A percentile compares a stretch with the other conserved stretches of the same genome.
Conservation (phyloP, 2,329 filamentous ascomycete genomes). For the Thelonectria olida region DNA sequence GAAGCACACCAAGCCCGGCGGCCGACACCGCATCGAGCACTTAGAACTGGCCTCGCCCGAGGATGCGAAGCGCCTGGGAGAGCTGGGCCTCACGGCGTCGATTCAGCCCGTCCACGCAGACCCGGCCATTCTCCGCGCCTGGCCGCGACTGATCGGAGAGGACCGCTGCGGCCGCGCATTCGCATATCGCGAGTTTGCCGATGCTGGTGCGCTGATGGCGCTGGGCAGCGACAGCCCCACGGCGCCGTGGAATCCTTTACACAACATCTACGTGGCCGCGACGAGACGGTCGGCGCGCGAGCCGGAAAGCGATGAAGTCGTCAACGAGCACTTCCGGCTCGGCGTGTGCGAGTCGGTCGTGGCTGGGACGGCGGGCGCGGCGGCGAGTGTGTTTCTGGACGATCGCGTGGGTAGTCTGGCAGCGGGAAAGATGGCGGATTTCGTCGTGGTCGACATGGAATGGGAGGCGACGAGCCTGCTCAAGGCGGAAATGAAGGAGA, state of each 20-base stretch:
- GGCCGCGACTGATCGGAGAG: slow-evolving; percentile 63
- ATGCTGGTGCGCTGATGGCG: slow-evolving; percentile 61
- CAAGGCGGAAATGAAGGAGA: slow-evolving; percentile 57
- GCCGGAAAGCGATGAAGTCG: slow-evolving; percentile 49
- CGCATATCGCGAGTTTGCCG: slow-evolving; percentile 68
- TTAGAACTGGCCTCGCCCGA: slow-evolving; percentile 65
- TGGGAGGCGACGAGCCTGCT: slow-evolving; percentile 59
- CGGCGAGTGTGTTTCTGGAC: slow-evolving; percentile 62
- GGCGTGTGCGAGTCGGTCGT: slow-evolving; percentile 60
- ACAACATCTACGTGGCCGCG: slow-evolving; percentile 65
- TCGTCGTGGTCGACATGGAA: slow-evolving; percentile 56
- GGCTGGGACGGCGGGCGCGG: slow-evolving; percentile 61
- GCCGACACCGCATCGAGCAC: slow-evolving; percentile 70
- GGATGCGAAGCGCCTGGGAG: slow-evolving; percentile 65
- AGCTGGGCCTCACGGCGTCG: slow-evolving; percentile 65
- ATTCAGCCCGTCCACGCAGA: slow-evolving; percentile 66
- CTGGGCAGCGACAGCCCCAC: slow-evolving; percentile 67
- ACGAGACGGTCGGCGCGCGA: slow-evolving; percentile 63
- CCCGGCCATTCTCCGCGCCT: slow-evolving; percentile 67
- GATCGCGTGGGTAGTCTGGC: slow-evolving; percentile 58
- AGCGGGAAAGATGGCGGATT: slow-evolving; percentile 62
- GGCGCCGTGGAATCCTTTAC: slow-evolving; percentile 60
- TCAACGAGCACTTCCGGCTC: slow-evolving; percentile 62
- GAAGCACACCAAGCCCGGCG: slow-evolving; percentile 49
- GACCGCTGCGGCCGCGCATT: slow-evolving; percentile 65